phyloP scores from a whole-genome alignment of 208 protist species.

The Leishmania tropica region DNA sequence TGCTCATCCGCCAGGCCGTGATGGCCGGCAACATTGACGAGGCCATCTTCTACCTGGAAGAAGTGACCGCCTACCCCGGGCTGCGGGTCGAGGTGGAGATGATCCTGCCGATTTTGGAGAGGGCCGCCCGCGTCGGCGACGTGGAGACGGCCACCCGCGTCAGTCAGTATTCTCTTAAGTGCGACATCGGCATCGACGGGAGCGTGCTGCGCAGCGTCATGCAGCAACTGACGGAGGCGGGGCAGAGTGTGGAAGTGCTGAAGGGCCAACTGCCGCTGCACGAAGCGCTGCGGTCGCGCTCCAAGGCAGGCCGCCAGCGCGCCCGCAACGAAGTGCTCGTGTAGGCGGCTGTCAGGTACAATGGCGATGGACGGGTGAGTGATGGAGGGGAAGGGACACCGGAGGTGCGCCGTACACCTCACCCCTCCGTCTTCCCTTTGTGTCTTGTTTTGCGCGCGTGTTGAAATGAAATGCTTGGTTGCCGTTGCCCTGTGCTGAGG shows the following conservation, averaged over 20 bases:
- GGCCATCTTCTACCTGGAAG: slow-evolving; percentile 72
- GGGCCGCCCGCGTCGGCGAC: slow-evolving; percentile 76
- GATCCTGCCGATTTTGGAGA: slow-evolving; percentile 83
- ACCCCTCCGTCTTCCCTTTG: not conserved
- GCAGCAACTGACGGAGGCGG: slow-evolving; percentile 67
- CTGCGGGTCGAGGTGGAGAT: slow-evolving; percentile 90
- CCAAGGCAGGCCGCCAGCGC: slow-evolving; percentile 74
- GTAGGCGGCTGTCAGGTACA: slow-evolving; percentile 6
- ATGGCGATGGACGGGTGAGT: not conserved
- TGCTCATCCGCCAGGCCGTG: slow-evolving; percentile 86
- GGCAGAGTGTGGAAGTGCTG: slow-evolving; percentile 71
- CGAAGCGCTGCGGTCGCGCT: slow-evolving; percentile 80
- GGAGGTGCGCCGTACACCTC: not conserved
- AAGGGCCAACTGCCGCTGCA: slow-evolving; percentile 78
- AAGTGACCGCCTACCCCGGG: slow-evolving; percentile 56
- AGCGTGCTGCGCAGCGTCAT: slow-evolving; percentile 72
- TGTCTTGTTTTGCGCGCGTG: not conserved
- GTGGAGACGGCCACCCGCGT: slow-evolving; percentile 74
- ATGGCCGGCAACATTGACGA: slow-evolving; percentile 77
- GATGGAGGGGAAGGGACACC: not conserved
- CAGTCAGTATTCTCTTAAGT: slow-evolving; percentile 80
- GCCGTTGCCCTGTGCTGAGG: too few relatives aligned
- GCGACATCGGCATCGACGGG: slow-evolving; percentile 81
- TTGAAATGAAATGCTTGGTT: not conserved
- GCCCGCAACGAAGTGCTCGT: slow-evolving; percentile 57